Evolutionary conservation across 176 grass and related monocot genomes (phyloP).

Genomic region (Musa troglodytarum): DNA sequence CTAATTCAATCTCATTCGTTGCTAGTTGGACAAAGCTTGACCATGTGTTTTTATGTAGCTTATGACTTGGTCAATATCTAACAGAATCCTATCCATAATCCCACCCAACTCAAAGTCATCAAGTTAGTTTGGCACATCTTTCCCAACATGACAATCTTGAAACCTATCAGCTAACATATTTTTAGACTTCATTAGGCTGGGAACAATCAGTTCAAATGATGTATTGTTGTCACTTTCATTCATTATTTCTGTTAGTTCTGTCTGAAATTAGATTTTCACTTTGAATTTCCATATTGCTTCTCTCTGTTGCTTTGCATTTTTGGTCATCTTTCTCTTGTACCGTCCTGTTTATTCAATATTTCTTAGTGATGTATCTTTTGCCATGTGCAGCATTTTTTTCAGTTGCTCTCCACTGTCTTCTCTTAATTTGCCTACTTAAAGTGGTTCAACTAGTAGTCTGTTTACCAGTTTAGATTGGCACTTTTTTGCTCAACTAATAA

Average conservation of each 20-base stretch:
- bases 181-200: not conserved
- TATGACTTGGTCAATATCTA: not conserved
- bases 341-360: too few relatives aligned
- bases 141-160: too few relatives aligned
- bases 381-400: too few relatives aligned
- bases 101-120: not conserved
- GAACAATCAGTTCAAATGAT: not conserved
- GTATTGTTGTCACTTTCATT: not conserved
- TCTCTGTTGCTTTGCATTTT: not conserved
- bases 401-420: too few relatives aligned
- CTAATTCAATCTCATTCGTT: not conserved
- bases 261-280: not conserved
- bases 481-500: not conserved
- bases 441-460: too few relatives aligned
- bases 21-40: too few relatives aligned
- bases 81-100: not conserved
- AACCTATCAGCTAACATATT: not conserved
- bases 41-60: not conserved
- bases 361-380: too few relatives aligned
- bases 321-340: not conserved
- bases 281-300: not conserved
- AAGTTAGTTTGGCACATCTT: too few relatives aligned
- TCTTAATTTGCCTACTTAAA: too few relatives aligned
- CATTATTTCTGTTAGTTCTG: not conserved
- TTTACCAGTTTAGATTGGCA: too few relatives aligned